phyloP scores from a whole-genome alignment of 371 early-diverging fungal species.

The Mucor velutinosus region DNA sequence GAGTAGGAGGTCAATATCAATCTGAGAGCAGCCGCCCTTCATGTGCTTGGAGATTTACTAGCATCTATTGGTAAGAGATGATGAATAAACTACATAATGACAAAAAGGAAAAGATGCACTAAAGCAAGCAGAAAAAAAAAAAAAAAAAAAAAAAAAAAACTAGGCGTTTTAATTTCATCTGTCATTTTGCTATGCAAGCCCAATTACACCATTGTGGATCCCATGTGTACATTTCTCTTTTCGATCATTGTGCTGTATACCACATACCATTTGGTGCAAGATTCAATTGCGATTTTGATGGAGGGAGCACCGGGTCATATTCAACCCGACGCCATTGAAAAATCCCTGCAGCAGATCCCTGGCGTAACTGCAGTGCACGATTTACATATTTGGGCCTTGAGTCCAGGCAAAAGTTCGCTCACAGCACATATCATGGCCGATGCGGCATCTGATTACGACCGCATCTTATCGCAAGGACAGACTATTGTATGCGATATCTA shows the following conservation, averaged over 20 bases:
- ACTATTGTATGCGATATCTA: conserved; percentile 58
- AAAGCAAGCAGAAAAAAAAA: background rate
- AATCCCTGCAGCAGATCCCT: conserved; percentile 50
- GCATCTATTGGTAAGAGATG: conserved; percentile 64
- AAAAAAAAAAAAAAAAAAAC: background rate
- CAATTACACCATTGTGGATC: conserved; percentile 70
- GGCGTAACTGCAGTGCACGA: conserved; percentile 71
- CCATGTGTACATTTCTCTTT: conserved; percentile 84
- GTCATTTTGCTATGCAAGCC: conserved; percentile 72
- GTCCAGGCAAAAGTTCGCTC: conserved; percentile 62
- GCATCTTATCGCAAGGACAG: conserved; percentile 57
- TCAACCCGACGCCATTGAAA: conserved; percentile 60
- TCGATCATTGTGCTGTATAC: conserved; percentile 76
- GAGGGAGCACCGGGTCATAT: conserved; percentile 71
- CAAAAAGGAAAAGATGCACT: background rate
- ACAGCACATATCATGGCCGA: conserved; percentile 43
- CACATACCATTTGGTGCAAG: conserved; percentile 63
- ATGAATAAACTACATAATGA: background rate
- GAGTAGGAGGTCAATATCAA: conserved; percentile 63
- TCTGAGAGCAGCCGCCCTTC: conserved; percentile 72
- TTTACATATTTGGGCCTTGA: conserved; percentile 73
- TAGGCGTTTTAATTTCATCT: conserved; percentile 80
- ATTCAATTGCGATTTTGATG: conserved; percentile 69
- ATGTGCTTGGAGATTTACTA: conserved; percentile 86
- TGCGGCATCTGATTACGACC: conserved; percentile 36